Percentiles rank a stretch among this genome's conserved stretches.
These are phyloP conservation scores for Trypanosoma platydactyli DNA, from an alignment of 208 protist species.

Conservation along the genomic window DNA sequence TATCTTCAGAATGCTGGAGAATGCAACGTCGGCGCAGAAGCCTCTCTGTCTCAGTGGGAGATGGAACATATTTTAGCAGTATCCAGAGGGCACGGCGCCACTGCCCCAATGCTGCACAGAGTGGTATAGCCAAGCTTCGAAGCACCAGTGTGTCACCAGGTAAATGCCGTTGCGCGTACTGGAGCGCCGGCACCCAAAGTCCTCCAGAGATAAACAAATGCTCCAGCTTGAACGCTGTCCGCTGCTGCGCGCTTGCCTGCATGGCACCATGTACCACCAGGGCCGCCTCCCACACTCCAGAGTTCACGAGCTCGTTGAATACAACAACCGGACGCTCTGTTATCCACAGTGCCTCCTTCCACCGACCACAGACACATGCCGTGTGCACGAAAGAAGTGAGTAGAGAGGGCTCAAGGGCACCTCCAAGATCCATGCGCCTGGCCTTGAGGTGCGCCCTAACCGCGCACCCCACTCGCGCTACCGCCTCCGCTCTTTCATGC, in stretches of 20 bases:
- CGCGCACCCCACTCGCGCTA: background rate
- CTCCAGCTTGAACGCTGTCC: slow-evolving; percentile 12
- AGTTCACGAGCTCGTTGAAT: slow-evolving; percentile 20
- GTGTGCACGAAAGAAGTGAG: slow-evolving; percentile 9
- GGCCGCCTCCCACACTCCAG: slow-evolving; percentile 17
- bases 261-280: slow-evolving; percentile 16
- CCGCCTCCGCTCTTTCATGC: background rate
- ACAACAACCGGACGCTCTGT: slow-evolving; percentile 9
- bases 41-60: slow-evolving; percentile 16
- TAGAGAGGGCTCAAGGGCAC: background rate
- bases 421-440: background rate
- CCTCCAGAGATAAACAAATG: slow-evolving; percentile 26
- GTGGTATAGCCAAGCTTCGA: slow-evolving; percentile 21
- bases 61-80: slow-evolving; percentile 9
- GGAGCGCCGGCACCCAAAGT: slow-evolving; percentile 22
- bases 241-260: slow-evolving; percentile 16
- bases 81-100: slow-evolving; percentile 18
- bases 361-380: slow-evolving; percentile 24
- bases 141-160: slow-evolving; percentile 16
- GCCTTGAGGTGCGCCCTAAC: slow-evolving; percentile 12
- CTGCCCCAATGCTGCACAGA: slow-evolving; percentile 29
- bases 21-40: slow-evolving; percentile 10
- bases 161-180: slow-evolving; percentile 18
- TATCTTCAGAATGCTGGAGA: slow-evolving; percentile 7
- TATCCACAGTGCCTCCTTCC: slow-evolving; percentile 23